Conservation (phyloP, 2,329 filamentous ascomycete genomes). For the Cladosporium sp. region DNA sequence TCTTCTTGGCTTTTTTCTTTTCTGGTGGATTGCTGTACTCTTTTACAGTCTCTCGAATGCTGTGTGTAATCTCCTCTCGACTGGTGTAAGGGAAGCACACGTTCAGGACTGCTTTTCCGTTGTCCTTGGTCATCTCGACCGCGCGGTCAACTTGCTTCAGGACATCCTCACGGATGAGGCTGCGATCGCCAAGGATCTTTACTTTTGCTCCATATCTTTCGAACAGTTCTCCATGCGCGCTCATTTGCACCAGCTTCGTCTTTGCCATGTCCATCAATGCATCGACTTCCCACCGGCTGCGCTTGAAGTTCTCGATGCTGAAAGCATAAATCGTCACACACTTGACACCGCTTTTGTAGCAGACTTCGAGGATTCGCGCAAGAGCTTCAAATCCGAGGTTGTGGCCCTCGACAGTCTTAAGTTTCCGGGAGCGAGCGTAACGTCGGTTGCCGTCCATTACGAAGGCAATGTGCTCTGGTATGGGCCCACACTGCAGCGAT, state of each 20-base stretch:
- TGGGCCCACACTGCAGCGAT: conserved; percentile 79
- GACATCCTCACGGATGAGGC: conserved; percentile 80
- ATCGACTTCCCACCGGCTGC: conserved; percentile 92
- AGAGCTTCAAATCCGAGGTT: conserved; percentile 93
- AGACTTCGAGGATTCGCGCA: conserved; percentile 91
- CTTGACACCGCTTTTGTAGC: conserved; percentile 95
- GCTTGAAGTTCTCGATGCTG: conserved; percentile 98
- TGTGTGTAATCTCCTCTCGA: conserved; percentile 86
- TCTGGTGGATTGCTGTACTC: conserved; percentile 67
- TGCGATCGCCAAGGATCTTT: conserved; percentile 75
- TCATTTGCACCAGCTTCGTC: conserved; percentile 84
- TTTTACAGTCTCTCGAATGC: conserved; percentile 78
- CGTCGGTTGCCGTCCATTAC: conserved; percentile 98
- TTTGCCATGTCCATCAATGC: conserved; percentile 97
- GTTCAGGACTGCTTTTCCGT: conserved; percentile 72
- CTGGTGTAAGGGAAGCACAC: conserved; percentile 98
- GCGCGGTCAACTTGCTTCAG: conserved; percentile 81
- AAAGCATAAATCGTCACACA: conserved; percentile 98
- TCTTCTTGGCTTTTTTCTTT: conserved; percentile 46
- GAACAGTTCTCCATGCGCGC: conserved; percentile 86
- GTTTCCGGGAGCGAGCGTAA: conserved; percentile 81
- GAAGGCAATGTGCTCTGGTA: conserved; percentile 95
- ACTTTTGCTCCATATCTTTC: conserved; percentile 88
- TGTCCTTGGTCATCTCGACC: conserved; percentile 78
- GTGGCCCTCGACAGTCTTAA: conserved; percentile 95